These are phyloP conservation scores for Sporormia fimetaria DNA, from an alignment of 495 filamentous ascomycete species.

Conservation along the genomic window DNA sequence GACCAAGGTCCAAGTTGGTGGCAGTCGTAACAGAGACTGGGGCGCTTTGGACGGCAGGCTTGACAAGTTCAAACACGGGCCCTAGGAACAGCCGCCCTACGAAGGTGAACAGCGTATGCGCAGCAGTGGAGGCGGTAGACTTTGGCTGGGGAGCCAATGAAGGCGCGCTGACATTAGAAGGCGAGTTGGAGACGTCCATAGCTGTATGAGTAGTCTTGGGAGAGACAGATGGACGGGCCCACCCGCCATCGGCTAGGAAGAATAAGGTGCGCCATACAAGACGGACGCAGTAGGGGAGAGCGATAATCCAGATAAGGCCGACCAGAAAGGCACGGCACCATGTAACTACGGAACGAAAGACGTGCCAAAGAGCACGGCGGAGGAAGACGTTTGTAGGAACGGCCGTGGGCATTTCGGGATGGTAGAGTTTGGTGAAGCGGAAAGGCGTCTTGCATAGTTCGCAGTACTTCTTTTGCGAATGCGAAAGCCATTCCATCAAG, in stretches of 20 bases:
- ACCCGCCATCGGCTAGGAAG: conserved; percentile 89
- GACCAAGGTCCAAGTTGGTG: background rate
- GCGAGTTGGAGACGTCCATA: too few relatives aligned
- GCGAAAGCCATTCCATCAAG: conserved; percentile 93
- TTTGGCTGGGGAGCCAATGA: too few relatives aligned
- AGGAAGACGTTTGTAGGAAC: conserved; percentile 72
- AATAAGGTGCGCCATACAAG: conserved; percentile 85
- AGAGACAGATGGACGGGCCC: conserved; percentile 38
- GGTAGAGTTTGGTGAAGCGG: conserved; percentile 94
- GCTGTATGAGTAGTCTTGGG: conserved; percentile 29
- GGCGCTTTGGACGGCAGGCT: background rate
- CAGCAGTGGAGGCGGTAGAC: too few relatives aligned
- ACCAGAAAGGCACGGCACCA: conserved; percentile 73
- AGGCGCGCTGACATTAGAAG: too few relatives aligned
- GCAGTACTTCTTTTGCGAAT: conserved; percentile 98
- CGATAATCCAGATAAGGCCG: conserved; percentile 72
- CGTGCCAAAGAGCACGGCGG: conserved; percentile 60
- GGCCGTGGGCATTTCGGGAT: conserved; percentile 75
- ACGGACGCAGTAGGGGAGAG: conserved; percentile 83
- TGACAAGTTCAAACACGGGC: background rate
- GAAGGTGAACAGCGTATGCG: too few relatives aligned
- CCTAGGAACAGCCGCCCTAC: conserved; percentile 4
- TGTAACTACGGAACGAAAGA: conserved; percentile 54
- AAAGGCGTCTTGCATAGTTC: conserved; percentile 98
- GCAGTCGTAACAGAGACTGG: conserved; percentile 4